Conservation (phyloP, 1,284 basidiomycete species). For the Rhodotorula sp. region DNA sequence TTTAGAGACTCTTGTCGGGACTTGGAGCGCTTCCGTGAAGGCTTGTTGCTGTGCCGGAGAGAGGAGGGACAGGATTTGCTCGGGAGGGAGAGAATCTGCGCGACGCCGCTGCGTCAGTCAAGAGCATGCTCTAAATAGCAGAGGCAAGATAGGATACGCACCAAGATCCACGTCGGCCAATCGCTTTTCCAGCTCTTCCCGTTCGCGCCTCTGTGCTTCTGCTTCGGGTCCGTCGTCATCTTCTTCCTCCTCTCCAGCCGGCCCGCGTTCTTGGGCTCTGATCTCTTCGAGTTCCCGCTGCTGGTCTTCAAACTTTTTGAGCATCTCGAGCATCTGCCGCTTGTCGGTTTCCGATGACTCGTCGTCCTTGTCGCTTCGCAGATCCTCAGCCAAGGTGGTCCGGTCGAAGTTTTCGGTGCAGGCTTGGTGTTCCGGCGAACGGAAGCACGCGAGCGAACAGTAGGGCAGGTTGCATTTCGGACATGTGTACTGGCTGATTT, state of each 20-base stretch:
- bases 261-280: slow-evolving; percentile 3
- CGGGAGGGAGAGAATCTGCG: slow-evolving; percentile 49
- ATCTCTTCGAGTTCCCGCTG: slow-evolving; percentile 47
- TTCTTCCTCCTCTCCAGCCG: slow-evolving; percentile 35
- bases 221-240: slow-evolving; percentile 42
- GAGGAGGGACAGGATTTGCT: slow-evolving; percentile 65
- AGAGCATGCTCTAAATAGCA: neutral
- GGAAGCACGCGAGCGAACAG: slow-evolving; percentile 73
- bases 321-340: slow-evolving; percentile 62
- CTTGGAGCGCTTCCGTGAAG: slow-evolving; percentile 60
- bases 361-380: slow-evolving; percentile 57
- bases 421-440: slow-evolving; percentile 63
- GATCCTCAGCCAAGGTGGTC: slow-evolving; percentile 64
- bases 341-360: slow-evolving; percentile 55
- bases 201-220: neutral
- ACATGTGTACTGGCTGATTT: slow-evolving; percentile 73
- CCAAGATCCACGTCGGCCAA: slow-evolving; percentile 63
- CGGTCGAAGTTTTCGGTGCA: slow-evolving; percentile 76
- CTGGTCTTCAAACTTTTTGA: slow-evolving; percentile 68
- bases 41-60: slow-evolving; percentile 59
- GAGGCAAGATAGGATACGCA: slow-evolving; percentile 47
- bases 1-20: slow-evolving; percentile 61
- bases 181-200: slow-evolving; percentile 55
- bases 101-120: slow-evolving; percentile 1
- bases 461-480: slow-evolving; percentile 74